Evolutionary conservation across 306 rosid species (phyloP), one percentile per base, ranked within the genome.

Genomic region (Rosa persica): DNA sequence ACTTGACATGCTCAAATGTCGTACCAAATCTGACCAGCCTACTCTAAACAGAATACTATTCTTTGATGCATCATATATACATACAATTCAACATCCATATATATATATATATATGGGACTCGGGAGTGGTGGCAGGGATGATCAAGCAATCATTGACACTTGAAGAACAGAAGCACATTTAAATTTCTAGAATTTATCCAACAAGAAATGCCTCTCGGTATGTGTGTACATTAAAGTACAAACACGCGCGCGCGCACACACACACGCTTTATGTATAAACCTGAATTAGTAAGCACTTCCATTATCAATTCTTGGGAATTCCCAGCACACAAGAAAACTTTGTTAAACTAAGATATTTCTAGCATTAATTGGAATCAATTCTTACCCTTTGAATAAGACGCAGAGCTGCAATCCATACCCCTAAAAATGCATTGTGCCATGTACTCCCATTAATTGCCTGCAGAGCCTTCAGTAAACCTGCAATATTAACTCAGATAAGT

Each of bases 371-470:
- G 40, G 20, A 66, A 83, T 77, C 47, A 75, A 79, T 74, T 85
- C 89, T 77, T 87, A 94, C 97, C 97, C 97, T 92, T 84, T 90
- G 98, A 80, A 94, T 89, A 67, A 92, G 91, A 54, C 97, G 95
- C 39, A 94, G 84, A 38, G 96, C 95, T 81, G 98, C 86, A 83
- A 88, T 77, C 98, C 98, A 94, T 81, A 94, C 80, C 80, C 95
- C 95, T 82, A 94, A 86, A 87, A 94, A 94, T 68, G 97, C 81
- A 52, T 79, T 66, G 78, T 91, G 97, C 97, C 98, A 94, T 78
- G 89, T 67, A 78, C 90, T 74, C 76, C 86, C 88, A 83, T 92
- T 88, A 64, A 92, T 81, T 61, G 87, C 93, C 76, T 87, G 98
- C 81, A 94, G 79, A 84, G 83, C 86, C 90, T 92, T 92, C 67